phyloP scores from a whole-genome alignment of 192 early-diverging fungal species.

The Kickxella alabastrina region DNA sequence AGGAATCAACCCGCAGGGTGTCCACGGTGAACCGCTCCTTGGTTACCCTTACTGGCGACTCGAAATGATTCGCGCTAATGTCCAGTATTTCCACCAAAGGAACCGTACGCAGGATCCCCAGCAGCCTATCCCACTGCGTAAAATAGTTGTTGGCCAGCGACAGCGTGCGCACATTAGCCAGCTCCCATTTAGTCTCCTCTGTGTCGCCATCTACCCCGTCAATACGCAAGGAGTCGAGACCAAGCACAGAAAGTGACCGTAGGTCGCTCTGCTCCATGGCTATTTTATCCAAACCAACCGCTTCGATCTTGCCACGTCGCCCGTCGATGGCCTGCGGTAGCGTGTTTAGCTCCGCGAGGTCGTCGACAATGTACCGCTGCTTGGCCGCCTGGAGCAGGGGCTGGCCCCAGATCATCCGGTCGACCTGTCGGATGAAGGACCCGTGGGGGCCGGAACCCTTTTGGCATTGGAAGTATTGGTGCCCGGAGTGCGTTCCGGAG shows the following conservation, averaged over 20 bases:
- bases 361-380: conserved; percentile 14
- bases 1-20: conserved; percentile 19
- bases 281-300: conserved; percentile 27
- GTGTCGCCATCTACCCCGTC: neutral
- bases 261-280: conserved; percentile 17
- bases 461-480: conserved; percentile 32
- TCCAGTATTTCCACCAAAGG: conserved; percentile 11
- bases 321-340: conserved; percentile 28
- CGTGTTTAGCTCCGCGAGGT: neutral
- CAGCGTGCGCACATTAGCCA: conserved; percentile 12
- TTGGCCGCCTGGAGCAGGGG: conserved; percentile 16
- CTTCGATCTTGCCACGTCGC: conserved; percentile 24
- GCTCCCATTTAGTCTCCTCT: neutral
- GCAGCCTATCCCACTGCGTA: conserved; percentile 12
- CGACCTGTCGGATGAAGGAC: conserved; percentile 31
- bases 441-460: neutral
- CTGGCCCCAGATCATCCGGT: conserved; percentile 33
- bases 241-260: neutral
- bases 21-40: neutral
- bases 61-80: conserved; percentile 30
- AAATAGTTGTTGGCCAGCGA: conserved; percentile 27
- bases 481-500: conserved; percentile 22
- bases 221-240: conserved; percentile 11
- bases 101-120: conserved; percentile 7
- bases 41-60: neutral